Base-by-base conservation (phyloP, 768 basidiomycete species). In the Pulveroboletus frians region DNA sequence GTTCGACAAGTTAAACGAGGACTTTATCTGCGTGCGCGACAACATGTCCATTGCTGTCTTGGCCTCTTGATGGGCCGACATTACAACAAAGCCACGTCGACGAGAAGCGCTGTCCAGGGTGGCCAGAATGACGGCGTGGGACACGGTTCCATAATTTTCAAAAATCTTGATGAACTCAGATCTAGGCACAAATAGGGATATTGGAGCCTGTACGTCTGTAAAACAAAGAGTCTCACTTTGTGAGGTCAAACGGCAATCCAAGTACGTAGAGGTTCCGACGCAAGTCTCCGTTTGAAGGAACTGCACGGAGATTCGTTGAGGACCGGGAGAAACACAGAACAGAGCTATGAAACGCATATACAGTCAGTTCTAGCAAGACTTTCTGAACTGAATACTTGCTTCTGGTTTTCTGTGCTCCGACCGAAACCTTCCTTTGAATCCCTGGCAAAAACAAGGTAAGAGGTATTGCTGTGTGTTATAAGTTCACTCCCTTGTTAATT, bases 231-330 rank as follows among this genome's bases (percentile, higher is more conserved):
- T 60, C 76, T 46, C 59, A 88, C 88, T 88, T 86, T 15, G 83
- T 83, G 30, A 91, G 73, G 57, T 85, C 83, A 59, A 90, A 90
- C 6, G 89, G 89, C 45, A 92, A 67, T 13, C 88, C 89, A 23
- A 92, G 80, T 35, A 90, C 88, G 56, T 92, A 92, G 36, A 92
- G 78, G 61, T 92, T 92, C 50, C 88, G 78, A 44, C 88, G 85
- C 36, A 32, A 15, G 57, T 82, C 75, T 46, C 69, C 54, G 23
- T 69, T 54, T 27, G 62, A 57, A 53, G 45, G 55, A 56, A 51
- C 63, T 55, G 40, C 35, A 9, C 52, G 56, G 2, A 34, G 3
- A 6, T 43, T 50, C 35, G 3, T 32, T n/a, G 23, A 18, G 9
- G 53, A 23, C 18, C 27, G 39, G 27, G 39, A 23, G 18, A 43